These are phyloP conservation scores for Podospora pseudocomata DNA, from an alignment of 495 filamentous ascomycete genomes.

Conservation along the genomic window DNA sequence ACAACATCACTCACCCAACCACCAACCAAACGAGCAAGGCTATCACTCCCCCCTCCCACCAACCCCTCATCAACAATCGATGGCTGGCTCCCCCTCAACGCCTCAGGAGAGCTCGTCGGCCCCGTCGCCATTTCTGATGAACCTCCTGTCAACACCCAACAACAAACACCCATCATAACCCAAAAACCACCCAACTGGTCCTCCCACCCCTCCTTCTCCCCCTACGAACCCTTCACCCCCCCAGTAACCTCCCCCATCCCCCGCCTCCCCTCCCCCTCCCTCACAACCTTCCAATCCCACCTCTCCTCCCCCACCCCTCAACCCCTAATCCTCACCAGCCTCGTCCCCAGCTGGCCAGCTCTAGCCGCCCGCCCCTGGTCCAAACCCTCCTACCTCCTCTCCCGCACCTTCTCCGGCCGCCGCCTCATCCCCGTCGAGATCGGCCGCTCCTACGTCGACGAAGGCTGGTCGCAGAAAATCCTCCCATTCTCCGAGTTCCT, in stretches of 20 bases:
- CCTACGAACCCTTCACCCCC: constrained; percentile 41
- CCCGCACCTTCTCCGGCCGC: constrained; percentile 69
- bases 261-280: constrained; percentile 40
- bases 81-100: too few species aligned
- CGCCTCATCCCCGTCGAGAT: constrained; percentile 85
- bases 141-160: neutral
- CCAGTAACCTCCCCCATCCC: constrained; percentile 37
- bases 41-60: neutral
- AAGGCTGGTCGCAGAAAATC: constrained; percentile 80
- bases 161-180: neutral
- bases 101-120: too few species aligned
- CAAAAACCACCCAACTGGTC: constrained; percentile 9
- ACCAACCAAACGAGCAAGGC: constrained; percentile 8
- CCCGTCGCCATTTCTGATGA: too few species aligned
- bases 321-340: constrained; percentile 68
- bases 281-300: constrained; percentile 64
- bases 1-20: neutral
- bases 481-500: constrained; percentile 74
- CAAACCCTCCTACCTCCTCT: constrained; percentile 67
- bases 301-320: constrained; percentile 41
- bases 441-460: constrained; percentile 84
- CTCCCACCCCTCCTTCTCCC: constrained; percentile 39
- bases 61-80: too few species aligned
- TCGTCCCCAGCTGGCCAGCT: constrained; percentile 74
- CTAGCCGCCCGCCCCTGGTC: constrained; percentile 65